phyloP scores from a whole-genome alignment of 805 yeast species.

The Wickerhamiella hasegawae region DNA sequence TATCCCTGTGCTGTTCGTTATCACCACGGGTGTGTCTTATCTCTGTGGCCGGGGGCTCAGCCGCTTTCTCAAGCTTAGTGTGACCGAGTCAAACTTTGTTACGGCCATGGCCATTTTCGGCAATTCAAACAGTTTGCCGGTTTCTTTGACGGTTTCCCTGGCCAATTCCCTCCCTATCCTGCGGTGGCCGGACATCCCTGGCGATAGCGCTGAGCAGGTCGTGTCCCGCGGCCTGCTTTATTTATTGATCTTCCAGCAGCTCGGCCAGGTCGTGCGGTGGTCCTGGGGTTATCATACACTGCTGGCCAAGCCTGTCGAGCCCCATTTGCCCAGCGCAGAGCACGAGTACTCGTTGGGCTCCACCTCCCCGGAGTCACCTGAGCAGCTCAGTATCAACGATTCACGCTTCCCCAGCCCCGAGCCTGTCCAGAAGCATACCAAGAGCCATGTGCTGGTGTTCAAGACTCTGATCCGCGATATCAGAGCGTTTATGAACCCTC shows the following conservation, averaged over 20 bases:
- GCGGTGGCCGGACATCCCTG: slow-evolving; percentile 39
- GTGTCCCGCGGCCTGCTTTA: slow-evolving; percentile 49
- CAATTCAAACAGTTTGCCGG: slow-evolving; percentile 88
- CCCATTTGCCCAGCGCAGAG: slow-evolving; percentile 4
- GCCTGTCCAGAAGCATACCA: neutral
- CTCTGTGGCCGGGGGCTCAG: slow-evolving; percentile 43
- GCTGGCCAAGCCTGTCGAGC: slow-evolving; percentile 27
- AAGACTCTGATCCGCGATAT: slow-evolving; percentile 9
- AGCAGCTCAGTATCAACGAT: neutral
- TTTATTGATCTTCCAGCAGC: slow-evolving; percentile 46
- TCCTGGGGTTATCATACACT: slow-evolving; percentile 56
- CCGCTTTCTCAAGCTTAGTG: slow-evolving; percentile 39
- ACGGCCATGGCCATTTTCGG: slow-evolving; percentile 97
- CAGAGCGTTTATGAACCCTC: slow-evolving; percentile 41
- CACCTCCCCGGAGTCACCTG: neutral
- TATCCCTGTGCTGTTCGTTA: slow-evolving; percentile 71
- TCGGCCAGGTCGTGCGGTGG: slow-evolving; percentile 54
- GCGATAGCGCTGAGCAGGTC: slow-evolving; percentile 38
- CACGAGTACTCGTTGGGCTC: neutral
- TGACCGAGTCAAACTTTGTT: slow-evolving; percentile 73
- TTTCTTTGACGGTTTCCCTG: slow-evolving; percentile 62
- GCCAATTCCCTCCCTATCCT: slow-evolving; percentile 44
- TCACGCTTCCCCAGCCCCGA: neutral
- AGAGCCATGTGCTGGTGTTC: slow-evolving; percentile 1
- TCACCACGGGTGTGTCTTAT: slow-evolving; percentile 66